A percentile compares a stretch with the other conserved stretches of the same genome.
phyloP scores from a whole-genome alignment of 2,329 filamentous ascomycete species.

The Zasmidium citrigriseum region DNA sequence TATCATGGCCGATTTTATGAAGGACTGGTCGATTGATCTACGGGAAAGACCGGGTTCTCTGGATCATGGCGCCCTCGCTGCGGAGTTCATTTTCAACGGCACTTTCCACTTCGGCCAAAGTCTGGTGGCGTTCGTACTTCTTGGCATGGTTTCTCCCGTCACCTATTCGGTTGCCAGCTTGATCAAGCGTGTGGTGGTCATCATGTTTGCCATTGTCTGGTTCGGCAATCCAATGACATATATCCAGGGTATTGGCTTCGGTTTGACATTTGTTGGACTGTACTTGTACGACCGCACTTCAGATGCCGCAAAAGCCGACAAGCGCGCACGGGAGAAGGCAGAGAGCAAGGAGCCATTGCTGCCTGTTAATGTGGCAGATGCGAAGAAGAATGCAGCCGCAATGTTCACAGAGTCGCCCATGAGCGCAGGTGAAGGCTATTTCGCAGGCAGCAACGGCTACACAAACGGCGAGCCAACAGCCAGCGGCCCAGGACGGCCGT shows the following conservation, averaged over 20 bases:
- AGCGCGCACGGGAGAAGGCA: constrained; percentile 65
- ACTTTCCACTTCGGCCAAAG: constrained; percentile 96
- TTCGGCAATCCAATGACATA: constrained; percentile 86
- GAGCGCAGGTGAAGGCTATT: constrained; percentile 13
- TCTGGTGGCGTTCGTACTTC: constrained; percentile 87
- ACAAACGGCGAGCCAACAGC: constrained; percentile 26
- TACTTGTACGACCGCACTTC: constrained; percentile 95
- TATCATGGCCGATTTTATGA: constrained; percentile 74
- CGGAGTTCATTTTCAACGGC: constrained; percentile 98
- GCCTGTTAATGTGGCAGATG: constrained; percentile 55
- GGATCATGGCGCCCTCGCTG: constrained; percentile 59
- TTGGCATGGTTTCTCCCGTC: constrained; percentile 92
- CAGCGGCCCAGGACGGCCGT: constrained; percentile 25
- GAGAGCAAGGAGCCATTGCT: constrained; percentile 66
- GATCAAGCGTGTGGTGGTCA: constrained; percentile 97
- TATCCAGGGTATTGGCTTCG: constrained; percentile 81
- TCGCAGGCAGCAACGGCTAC: constrained; percentile 32
- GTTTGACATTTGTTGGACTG: constrained; percentile 83
- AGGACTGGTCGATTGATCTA: constrained; percentile 76
- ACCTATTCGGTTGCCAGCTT: constrained; percentile 95
- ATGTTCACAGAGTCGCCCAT: constrained; percentile 26
- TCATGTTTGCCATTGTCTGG: constrained; percentile 92
- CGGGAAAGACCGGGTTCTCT: constrained; percentile 74
- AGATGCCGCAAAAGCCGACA: constrained; percentile 84
- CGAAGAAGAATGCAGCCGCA: constrained; percentile 36